phyloP scores from a whole-genome alignment of 2,329 filamentous ascomycete genomes.

The Colletotrichum magnum region DNA sequence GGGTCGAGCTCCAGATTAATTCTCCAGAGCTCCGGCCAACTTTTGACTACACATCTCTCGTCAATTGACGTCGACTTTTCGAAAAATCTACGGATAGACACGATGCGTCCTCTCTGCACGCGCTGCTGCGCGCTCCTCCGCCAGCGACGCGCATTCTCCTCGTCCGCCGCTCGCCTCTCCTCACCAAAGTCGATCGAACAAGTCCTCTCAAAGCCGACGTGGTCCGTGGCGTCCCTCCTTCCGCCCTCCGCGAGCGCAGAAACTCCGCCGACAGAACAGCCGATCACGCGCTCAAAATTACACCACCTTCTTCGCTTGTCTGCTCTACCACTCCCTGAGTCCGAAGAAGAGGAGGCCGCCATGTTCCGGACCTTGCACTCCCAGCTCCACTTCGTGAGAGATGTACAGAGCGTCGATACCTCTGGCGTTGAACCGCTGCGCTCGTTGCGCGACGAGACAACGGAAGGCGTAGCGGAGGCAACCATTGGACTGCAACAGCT shows the following conservation, averaged over 20 bases:
- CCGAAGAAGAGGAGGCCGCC: constrained; percentile 71
- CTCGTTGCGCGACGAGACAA: constrained; percentile 86
- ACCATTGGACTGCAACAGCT: constrained; percentile 73
- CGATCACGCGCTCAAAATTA: constrained; percentile 77
- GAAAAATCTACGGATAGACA: not conserved
- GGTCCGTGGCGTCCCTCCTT: constrained; percentile 86
- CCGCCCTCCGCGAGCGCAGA: constrained; percentile 55
- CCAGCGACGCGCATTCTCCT: constrained; percentile 37
- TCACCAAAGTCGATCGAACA: constrained; percentile 46
- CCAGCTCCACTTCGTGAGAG: constrained; percentile 91
- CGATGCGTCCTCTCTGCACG: constrained; percentile 26
- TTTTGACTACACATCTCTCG: constrained; percentile 15
- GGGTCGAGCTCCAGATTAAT: constrained; percentile 34
- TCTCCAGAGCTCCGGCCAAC: constrained; percentile 11
- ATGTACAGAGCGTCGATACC: constrained; percentile 86
- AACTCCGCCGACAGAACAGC: constrained; percentile 49
- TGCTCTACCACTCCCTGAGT: constrained; percentile 81
- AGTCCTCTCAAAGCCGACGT: constrained; percentile 80
- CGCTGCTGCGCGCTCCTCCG: constrained; percentile 23
- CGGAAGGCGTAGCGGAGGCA: constrained; percentile 65
- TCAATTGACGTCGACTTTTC: not conserved
- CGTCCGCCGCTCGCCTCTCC: constrained; percentile 11
- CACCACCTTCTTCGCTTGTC: constrained; percentile 90
- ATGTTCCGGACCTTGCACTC: constrained; percentile 84
- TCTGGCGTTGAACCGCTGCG: constrained; percentile 79